These are phyloP conservation scores for Adansonia rubrostipa DNA, from an alignment of 441 rosid species.

Conservation along the genomic window DNA sequence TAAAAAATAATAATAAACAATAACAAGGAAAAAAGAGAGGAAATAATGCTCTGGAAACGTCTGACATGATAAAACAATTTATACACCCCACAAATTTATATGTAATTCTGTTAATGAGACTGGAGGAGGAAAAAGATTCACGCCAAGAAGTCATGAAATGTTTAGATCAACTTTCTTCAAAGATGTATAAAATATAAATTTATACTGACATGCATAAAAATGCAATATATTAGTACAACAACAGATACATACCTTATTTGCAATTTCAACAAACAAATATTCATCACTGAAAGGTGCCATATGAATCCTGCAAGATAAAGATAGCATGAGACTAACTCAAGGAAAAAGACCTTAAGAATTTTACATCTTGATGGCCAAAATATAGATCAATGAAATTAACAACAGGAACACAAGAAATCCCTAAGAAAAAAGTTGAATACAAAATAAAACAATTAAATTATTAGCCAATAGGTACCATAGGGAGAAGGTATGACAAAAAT, in stretches of 20 bases:
- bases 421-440: background rate
- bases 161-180: conserved; percentile 5
- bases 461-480: background rate
- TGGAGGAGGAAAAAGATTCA: background rate
- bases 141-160: background rate
- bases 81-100: background rate
- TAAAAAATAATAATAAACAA: no score
- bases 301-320: conserved; percentile 73
- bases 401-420: conserved; percentile 16
- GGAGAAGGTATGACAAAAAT: background rate
- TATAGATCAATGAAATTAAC: conserved; percentile 17
- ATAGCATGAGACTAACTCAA: conserved; percentile 27
- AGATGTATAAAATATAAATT: background rate
- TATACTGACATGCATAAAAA: background rate
- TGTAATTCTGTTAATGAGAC: background rate
- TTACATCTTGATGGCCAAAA: conserved; percentile 17
- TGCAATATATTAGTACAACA: background rate
- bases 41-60: background rate
- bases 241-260: conserved; percentile 78
- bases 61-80: background rate
- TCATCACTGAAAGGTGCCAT: conserved; percentile 99
- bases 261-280: conserved; percentile 87
- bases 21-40: no score
- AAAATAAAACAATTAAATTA: conserved; percentile 3
- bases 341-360: conserved; percentile 16